Base-by-base conservation (phyloP, 495 filamentous ascomycete species). In the Clavariopsis aquatica region DNA sequence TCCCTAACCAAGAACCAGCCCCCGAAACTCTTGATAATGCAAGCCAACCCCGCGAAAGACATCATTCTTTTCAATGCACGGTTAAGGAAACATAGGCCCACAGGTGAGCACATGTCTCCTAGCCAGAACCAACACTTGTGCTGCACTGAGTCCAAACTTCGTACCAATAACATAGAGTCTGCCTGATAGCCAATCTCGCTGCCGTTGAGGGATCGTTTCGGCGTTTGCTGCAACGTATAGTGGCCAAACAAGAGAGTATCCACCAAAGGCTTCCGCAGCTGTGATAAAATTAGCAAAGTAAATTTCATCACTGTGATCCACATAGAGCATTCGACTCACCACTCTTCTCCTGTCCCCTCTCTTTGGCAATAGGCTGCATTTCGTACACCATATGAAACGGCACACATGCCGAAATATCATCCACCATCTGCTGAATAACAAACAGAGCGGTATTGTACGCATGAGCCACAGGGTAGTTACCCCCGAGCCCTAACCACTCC, bases 221-320 rank as follows among this genome's bases (percentile, higher is more conserved):
- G 64, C 53, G 28, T 72, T 66, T 6, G 54, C 55, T 13, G 66
- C 57, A 26, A 74, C 72, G 62, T 69, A 75, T 9, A 75, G 62
- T 1, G 73, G 73, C 71, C 73, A 74, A 15, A 74, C 60, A 22
- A 73, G 61, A 38, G 66, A 71, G 58, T 73, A 75, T 23, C 66
- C 71, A n/a, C 73, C 73, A 26, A 69, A 52, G 29, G 67, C 70
- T 65, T 72, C 66, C 2, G 66, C 66, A 31, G 70, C 70, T 70
- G 46, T 58, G 12, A 1, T 28, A 12, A 20, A 3, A 55, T 31
- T 41, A 60, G 12, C 26, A 45, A 31, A 4, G 6, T 34, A 24
- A n/a, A 15, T 31, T 45, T 20, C 3, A 43, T 19, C 23, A 47
- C 19, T 20, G 23, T 27, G 10, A 2, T 15, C 10, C 7, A 9